phyloP scores from a whole-genome alignment of 1,139 yeast species.

The Hyphopichia buzzinii region DNA sequence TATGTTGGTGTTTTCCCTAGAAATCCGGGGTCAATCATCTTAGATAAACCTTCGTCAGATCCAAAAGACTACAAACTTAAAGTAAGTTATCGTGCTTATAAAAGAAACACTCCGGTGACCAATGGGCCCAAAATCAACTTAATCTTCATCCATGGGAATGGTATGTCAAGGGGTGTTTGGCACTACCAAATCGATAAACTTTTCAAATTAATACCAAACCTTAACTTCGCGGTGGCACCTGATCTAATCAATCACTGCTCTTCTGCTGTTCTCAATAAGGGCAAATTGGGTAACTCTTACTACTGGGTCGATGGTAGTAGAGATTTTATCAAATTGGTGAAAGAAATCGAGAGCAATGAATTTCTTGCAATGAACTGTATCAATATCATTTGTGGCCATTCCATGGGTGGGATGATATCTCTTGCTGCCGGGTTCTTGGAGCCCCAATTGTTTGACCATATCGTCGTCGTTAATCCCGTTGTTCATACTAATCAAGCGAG shows the following conservation, averaged over 20 bases:
- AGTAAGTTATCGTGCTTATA: constrained; percentile 18
- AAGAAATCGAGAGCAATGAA: constrained; percentile 21
- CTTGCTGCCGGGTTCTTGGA: constrained; percentile 42
- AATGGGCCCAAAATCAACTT: constrained; percentile 31
- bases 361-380: constrained; percentile 32
- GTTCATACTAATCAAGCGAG: constrained; percentile 18
- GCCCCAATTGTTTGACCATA: constrained; percentile 48
- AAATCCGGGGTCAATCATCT: constrained; percentile 6
- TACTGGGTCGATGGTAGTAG: constrained; percentile 59
- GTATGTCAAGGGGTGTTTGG: constrained; percentile 61
- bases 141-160: constrained; percentile 58
- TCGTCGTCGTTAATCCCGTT: constrained; percentile 57
- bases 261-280: constrained; percentile 47
- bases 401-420: constrained; percentile 59
- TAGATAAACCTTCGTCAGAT: constrained; percentile 3
- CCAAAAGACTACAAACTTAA: constrained; percentile 16
- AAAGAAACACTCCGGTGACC: background rate
- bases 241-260: constrained; percentile 62
- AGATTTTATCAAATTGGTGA: constrained; percentile 50
- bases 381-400: constrained; percentile 54
- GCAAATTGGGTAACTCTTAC: constrained; percentile 43
- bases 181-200: constrained; percentile 45
- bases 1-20: no score
- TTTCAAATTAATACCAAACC: constrained; percentile 16
- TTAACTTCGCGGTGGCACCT: constrained; percentile 36